Conservation (phyloP, 139 green algal genomes). For the Volvox reticuliferus region DNA sequence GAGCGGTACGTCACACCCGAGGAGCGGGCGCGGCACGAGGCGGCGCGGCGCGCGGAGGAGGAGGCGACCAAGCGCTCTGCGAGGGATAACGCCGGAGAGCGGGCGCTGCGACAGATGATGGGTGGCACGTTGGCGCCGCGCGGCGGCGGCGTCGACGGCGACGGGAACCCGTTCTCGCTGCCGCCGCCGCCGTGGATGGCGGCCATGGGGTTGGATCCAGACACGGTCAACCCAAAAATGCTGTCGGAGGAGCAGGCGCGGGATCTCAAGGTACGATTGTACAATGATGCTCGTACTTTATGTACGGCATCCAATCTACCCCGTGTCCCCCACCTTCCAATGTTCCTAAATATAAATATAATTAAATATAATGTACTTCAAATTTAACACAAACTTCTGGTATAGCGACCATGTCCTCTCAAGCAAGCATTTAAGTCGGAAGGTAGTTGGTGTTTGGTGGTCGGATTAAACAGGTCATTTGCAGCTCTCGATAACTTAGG, state of each 20-base stretch:
- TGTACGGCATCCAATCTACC: no score
- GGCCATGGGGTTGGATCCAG: conserved; percentile 27
- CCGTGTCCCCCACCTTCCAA: no score
- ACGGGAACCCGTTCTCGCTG: conserved; percentile 46
- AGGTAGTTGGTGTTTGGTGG: no score
- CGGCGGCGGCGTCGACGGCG: conserved; percentile 33
- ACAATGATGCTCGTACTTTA: no score
- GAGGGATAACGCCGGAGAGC: conserved; percentile 44
- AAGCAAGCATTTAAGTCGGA: no score
- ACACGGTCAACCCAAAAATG: conserved; percentile 54
- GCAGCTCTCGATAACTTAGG: no score
- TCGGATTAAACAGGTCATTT: no score
- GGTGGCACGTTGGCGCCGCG: conserved; percentile 57
- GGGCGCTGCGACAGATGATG: conserved; percentile 66
- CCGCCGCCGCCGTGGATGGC: conserved; percentile 61
- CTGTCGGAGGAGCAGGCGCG: conserved; percentile 54
- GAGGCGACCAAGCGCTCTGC: conserved; percentile 17
- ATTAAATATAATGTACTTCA: no score
- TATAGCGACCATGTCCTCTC: no score
- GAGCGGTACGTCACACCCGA: conserved; percentile 22
- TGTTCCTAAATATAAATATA: no score
- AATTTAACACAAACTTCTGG: no score
- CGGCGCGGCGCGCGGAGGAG: conserved; percentile 33
- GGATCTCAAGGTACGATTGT: conserved; percentile 16
- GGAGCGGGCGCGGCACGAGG: conserved; percentile 9